Base-by-base conservation (phyloP, 345 rosid genomes). In the Euphorbia tirucalli region DNA sequence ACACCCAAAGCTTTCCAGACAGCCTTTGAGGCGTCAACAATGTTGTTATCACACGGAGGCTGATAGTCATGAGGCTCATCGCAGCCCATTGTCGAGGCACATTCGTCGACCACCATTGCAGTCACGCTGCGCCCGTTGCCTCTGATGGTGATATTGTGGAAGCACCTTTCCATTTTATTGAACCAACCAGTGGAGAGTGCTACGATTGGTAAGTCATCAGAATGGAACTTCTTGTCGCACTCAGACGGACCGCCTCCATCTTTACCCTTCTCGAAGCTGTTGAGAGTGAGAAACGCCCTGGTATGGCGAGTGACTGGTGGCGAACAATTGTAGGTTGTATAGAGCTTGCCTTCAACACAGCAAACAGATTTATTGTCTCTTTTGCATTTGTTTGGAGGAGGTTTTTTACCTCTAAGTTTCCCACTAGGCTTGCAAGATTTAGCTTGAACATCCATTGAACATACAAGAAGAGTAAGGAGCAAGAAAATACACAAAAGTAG, bases 1-100 rank as follows among this genome's bases (percentile, higher is more conserved):
- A 80, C 81, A 0, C 81, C 81, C 73, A 82, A 65, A 22, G 80
- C 80, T 52, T 78, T 54, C 83, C 84, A 82, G 59, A 82, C 84
- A 9, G 77, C 81, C 43, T 58, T 65, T 0, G 85, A 79, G 27
- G 79, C 84, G 68, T 68, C 77, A 9, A 71, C 77, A 30, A 78
- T 74, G 56, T 80, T 75, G 68, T 75, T 56, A 14, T 16, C 43
- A 56, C 77, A 74, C 2, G 81, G 85, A 5, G 82, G 81, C 19
- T 72, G 78, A 59, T 71, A 77, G 46, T 63, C 83, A 55, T 79
- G 83, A 15, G 35, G 56, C 3, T 54, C 13, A 27, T 77, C 76
- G 44, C 82, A 80, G 0, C 80, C 83, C 25, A 11, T 62, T 4
- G 74, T 80, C 0, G 78, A 82, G 70, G 80, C 82, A 62, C 83